Conservation (phyloP, 2,329 filamentous ascomycete species). For the Balansia obtecta region DNA sequence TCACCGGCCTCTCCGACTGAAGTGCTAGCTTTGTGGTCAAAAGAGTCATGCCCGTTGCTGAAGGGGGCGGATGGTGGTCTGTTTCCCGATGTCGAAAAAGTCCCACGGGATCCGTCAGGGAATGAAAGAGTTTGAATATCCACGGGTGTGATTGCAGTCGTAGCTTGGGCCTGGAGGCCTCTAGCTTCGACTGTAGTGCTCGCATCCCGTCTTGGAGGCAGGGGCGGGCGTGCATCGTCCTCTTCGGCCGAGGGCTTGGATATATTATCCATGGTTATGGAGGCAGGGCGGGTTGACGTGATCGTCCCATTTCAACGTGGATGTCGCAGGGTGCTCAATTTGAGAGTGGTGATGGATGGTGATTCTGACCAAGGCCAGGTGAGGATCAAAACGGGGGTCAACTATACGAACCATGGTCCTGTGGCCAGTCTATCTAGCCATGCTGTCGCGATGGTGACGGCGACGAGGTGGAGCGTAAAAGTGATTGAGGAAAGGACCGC, state of each 20-base stretch:
- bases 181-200: constrained; percentile 24
- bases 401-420: neutral
- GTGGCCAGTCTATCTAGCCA: neutral
- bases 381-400: neutral
- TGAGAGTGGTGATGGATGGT: neutral
- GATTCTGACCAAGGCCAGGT: neutral
- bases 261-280: constrained; percentile 17
- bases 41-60: constrained; percentile 28
- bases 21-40: constrained; percentile 18
- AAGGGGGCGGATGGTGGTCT: constrained; percentile 24
- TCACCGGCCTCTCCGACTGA: constrained; percentile 35
- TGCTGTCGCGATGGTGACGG: neutral
- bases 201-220: constrained; percentile 38
- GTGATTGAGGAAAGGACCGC: neutral
- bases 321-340: neutral
- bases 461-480: neutral
- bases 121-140: constrained; percentile 69
- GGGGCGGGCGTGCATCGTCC: constrained; percentile 39
- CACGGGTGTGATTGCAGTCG: constrained; percentile 71
- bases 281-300: constrained; percentile 4
- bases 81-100: constrained; percentile 34
- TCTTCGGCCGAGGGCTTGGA: constrained; percentile 13
- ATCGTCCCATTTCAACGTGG: constrained; percentile 17
- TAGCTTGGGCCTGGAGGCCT: constrained; percentile 51
- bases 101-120: constrained; percentile 55